phyloP scores from a whole-genome alignment of 2,329 filamentous ascomycete species.

The Fonsecaea monophora region DNA sequence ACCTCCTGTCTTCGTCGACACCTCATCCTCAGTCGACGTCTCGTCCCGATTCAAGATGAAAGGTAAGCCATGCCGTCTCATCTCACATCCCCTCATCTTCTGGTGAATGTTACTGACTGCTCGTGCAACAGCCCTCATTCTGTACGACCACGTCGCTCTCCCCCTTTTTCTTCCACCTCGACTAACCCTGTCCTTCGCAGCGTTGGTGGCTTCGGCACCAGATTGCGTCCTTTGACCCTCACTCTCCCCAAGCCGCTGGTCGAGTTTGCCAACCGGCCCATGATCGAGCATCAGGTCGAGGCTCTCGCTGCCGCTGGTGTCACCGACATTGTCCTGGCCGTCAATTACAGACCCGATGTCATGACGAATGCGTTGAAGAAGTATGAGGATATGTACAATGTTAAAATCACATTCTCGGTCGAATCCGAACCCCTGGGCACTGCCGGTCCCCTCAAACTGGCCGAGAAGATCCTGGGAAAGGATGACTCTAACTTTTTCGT shows the following conservation, averaged over 20 bases:
- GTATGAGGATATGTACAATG: slow-evolving; percentile 91
- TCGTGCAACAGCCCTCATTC: slow-evolving; percentile 35
- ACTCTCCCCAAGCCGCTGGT: slow-evolving; percentile 97
- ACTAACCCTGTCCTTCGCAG: slow-evolving; percentile 75
- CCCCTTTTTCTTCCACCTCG: slow-evolving; percentile 28
- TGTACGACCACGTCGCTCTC: slow-evolving; percentile 28
- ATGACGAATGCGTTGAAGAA: slow-evolving; percentile 95
- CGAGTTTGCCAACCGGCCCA: slow-evolving; percentile 98
- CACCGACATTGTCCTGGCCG: slow-evolving; percentile 95
- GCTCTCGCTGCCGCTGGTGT: slow-evolving; percentile 91
- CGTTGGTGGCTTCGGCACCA: slow-evolving; percentile 97
- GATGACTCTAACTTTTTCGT: slow-evolving; percentile 97
- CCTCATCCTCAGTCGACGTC: not conserved
- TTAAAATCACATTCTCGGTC: slow-evolving; percentile 96
- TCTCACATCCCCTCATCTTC: slow-evolving; percentile 9
- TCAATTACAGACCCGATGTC: slow-evolving; percentile 98
- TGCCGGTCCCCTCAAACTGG: slow-evolving; percentile 92
- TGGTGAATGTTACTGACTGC: slow-evolving; percentile 18
- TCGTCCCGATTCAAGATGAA: slow-evolving; percentile 47
- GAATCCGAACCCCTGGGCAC: slow-evolving; percentile 95
- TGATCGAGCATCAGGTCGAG: slow-evolving; percentile 98
- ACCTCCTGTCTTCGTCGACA: slow-evolving; percentile 3
- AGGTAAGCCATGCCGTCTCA: slow-evolving; percentile 45
- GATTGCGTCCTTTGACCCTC: slow-evolving; percentile 93
- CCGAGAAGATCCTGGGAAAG: slow-evolving; percentile 89